Base-by-base conservation (phyloP, 495 filamentous ascomycete genomes). In the Ramalina intermedia region DNA sequence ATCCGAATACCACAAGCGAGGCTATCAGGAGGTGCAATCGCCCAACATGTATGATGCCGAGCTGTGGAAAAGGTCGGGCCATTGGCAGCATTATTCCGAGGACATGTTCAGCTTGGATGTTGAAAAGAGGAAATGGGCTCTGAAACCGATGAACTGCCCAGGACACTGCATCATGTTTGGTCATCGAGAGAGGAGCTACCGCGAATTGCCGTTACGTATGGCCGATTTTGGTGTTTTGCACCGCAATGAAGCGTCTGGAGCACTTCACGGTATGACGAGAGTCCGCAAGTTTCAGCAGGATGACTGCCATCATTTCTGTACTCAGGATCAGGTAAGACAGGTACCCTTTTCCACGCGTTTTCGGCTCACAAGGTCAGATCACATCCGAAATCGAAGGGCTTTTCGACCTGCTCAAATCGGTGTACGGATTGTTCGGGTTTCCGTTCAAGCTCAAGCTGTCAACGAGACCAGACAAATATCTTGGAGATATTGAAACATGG, bases 131-230 rank as follows among this genome's bases (percentile, higher is more conserved):
- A 76, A 83, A 38, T 74, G 65, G 66, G 71, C 66, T 43, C 73
- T 98, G 37, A 98, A 98, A 69, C 91, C 93, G 33, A 98, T 98
- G 91, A 96, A 96, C 66, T 98, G 91, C 66, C 91, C 93, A 3
- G 87, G 84, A 7, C 85, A 91, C 64, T 84, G 80, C 56, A 63
- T 85, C 23, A 73, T 93, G 49, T 93, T 91, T 61, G 74, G 67
- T 14, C 81, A 85, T 61, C 73, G 83, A 46, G 87, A 84, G 54
- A 74, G 81, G 55, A 88, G 79, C 61, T 91, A 98, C 68, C 72
- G 82, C 50, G 89, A 98, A 59, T 67, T 96, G 47, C 91, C 91
- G 43, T 74, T 90, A 64, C 72, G 89, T 54, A 76, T 94, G 65
- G 90, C 93, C 18, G 91, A 98, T 61, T 98, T 96, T 69, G 87